Evolutionary conservation across 768 basidiomycete genomes (phyloP).

Genomic region (Rhodotorula diobovata): DNA sequence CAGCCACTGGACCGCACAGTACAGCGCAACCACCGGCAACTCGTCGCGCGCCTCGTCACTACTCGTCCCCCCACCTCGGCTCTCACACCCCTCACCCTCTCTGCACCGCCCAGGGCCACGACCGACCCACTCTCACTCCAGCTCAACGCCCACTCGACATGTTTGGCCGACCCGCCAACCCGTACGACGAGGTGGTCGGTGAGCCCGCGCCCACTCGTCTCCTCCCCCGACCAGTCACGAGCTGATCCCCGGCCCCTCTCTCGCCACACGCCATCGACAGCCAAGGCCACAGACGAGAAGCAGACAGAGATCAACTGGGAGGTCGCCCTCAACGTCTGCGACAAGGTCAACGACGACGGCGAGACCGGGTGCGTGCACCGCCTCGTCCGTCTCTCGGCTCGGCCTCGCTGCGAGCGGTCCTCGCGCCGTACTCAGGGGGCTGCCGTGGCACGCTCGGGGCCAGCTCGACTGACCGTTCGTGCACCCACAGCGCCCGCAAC

Average conservation of each 20-base stretch:
- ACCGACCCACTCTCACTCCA: too few relatives aligned
- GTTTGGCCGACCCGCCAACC: slow-evolving; percentile 57
- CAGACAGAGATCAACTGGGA: slow-evolving; percentile 94
- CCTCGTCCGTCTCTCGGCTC: background rate
- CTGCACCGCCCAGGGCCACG: background rate
- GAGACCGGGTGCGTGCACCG: slow-evolving; percentile 63
- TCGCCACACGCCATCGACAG: slow-evolving; percentile 55
- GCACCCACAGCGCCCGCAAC: slow-evolving; percentile 66
- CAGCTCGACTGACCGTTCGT: too few relatives aligned
- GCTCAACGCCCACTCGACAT: background rate
- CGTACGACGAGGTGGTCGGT: slow-evolving; percentile 92
- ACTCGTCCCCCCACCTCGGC: background rate
- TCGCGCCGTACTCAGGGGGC: too few relatives aligned
- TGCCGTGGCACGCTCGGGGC: background rate
- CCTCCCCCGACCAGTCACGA: background rate
- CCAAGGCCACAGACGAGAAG: slow-evolving; percentile 96
- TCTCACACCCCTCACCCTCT: background rate
- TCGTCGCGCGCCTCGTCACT: too few relatives aligned
- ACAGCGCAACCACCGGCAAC: too few relatives aligned
- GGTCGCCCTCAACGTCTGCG: slow-evolving; percentile 84
- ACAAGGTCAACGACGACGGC: slow-evolving; percentile 89
- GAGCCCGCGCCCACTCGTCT: slow-evolving; percentile 47
- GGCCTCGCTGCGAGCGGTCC: too few relatives aligned
- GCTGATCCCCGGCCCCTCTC: background rate
- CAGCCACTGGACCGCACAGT: too few relatives aligned